phyloP scores from a whole-genome alignment of 1,139 yeast species.

The Magnusiomyces fungicola region DNA sequence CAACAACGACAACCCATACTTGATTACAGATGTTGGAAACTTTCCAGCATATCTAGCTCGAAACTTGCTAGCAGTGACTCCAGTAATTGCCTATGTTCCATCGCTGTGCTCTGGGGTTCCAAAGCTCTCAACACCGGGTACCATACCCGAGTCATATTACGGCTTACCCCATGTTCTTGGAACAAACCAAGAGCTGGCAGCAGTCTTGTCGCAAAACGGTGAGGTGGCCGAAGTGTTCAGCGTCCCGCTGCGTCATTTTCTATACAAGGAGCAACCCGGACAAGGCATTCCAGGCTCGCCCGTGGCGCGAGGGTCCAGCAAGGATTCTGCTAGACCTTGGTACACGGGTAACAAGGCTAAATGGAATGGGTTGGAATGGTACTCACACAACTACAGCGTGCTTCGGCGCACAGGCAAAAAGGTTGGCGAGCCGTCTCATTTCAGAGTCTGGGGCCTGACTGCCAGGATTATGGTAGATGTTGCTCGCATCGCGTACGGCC shows the following conservation, averaged over 20 bases:
- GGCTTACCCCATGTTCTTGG: constrained; percentile 7
- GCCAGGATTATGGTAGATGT: constrained; percentile 78
- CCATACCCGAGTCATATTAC: constrained; percentile 1
- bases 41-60: constrained; percentile 73
- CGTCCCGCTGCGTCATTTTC: constrained; percentile 26
- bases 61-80: constrained; percentile 75
- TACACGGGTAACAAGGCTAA: constrained; percentile 29
- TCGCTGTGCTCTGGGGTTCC: not conserved
- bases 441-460: constrained; percentile 76
- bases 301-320: constrained; percentile 14
- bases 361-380: constrained; percentile 32
- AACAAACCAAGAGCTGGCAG: constrained; percentile 1
- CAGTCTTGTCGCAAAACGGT: constrained; percentile 18
- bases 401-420: constrained; percentile 39
- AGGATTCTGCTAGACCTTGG: constrained; percentile 23
- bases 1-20: constrained; percentile 19
- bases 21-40: constrained; percentile 49
- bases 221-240: constrained; percentile 33
- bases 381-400: constrained; percentile 28
- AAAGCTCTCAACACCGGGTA: constrained; percentile 34
- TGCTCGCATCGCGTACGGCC: constrained; percentile 51
- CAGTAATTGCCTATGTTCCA: constrained; percentile 57
- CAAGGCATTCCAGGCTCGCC: not conserved
- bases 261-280: constrained; percentile 9
- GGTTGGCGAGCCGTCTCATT: constrained; percentile 45